phyloP scores from a whole-genome alignment of 768 basidiomycete genomes.

The Boletus barrowsii region DNA sequence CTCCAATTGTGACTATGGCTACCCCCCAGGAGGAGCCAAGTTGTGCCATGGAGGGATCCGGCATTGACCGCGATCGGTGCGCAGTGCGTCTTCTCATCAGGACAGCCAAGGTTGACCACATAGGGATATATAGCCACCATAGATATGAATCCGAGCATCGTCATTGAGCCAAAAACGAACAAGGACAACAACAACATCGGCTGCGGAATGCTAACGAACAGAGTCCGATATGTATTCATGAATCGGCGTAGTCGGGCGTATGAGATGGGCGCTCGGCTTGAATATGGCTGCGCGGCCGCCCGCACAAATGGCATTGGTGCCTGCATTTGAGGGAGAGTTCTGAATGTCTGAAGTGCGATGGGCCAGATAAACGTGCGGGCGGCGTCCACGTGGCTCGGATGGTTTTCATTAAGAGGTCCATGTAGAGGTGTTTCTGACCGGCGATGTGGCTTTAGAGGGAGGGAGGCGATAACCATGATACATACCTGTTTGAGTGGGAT shows the following conservation, averaged over 20 bases:
- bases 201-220: background rate
- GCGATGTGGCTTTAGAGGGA: slow-evolving; percentile 15
- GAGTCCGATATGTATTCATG: slow-evolving; percentile 8
- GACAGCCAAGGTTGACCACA: slow-evolving; percentile 7
- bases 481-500: slow-evolving; percentile 1
- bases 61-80: slow-evolving; percentile 19
- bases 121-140: slow-evolving; percentile 1
- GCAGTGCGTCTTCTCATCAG: slow-evolving; percentile 1
- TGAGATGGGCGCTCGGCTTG: slow-evolving; percentile 18
- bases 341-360: background rate
- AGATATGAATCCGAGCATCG: slow-evolving; percentile 13
- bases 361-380: background rate
- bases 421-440: slow-evolving; percentile 1
- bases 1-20: background rate
- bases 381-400: slow-evolving; percentile 5
- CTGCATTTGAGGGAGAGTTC: background rate
- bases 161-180: background rate
- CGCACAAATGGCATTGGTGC: slow-evolving; percentile 7
- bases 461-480: background rate
- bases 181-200: background rate
- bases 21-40: background rate
- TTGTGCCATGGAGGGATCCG: background rate
- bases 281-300: background rate
- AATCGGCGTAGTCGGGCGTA: slow-evolving; percentile 15
- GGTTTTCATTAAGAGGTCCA: background rate